A percentile compares a stretch with the other conserved stretches of the same genome.
Conservation (phyloP, 169 alveolate species). For the Perkinsus olseni region DNA sequence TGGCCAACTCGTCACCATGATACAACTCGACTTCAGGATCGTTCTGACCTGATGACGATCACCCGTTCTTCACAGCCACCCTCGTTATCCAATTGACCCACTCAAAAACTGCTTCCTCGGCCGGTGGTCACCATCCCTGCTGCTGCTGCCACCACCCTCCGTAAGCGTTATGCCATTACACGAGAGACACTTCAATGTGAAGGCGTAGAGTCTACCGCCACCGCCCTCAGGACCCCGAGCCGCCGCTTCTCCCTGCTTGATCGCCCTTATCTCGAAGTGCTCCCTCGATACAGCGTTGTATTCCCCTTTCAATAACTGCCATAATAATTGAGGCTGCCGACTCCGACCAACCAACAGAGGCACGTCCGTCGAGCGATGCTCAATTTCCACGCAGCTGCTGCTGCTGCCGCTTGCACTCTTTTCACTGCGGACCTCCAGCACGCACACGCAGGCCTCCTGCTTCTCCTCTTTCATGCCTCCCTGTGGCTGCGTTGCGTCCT, state of each 20-base stretch:
- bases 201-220: background rate
- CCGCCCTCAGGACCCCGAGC: background rate
- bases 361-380: background rate
- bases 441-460: background rate
- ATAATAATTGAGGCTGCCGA: background rate
- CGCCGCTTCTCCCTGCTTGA: background rate
- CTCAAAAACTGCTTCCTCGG: background rate
- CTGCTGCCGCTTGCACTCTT: background rate
- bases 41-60: background rate
- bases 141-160: background rate
- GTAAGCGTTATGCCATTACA: background rate
- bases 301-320: background rate
- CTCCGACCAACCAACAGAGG: background rate
- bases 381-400: too few relatives aligned
- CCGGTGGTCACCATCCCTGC: background rate
- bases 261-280: background rate
- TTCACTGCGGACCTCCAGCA: background rate
- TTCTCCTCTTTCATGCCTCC: too few relatives aligned
- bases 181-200: background rate
- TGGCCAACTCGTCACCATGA: background rate
- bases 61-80: too few relatives aligned
- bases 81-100: too few relatives aligned
- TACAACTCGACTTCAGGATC: background rate
- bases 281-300: background rate
- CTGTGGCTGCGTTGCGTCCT: background rate